Conservation (phyloP, 164 flowering plant species). For the Buxus sempervirens region DNA sequence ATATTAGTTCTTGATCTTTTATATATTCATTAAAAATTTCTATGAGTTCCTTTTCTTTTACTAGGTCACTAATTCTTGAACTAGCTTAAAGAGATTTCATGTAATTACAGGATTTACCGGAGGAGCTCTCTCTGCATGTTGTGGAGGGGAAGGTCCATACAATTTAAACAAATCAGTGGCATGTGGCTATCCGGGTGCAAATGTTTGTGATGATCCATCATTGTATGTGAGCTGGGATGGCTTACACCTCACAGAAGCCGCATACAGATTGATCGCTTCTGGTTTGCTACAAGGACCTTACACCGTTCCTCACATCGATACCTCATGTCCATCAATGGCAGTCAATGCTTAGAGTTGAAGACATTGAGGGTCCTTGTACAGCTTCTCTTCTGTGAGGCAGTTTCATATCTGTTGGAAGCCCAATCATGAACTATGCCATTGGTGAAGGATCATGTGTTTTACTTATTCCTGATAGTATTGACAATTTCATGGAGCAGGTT, state of each 20-base stretch:
- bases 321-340: neutral
- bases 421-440: too few species aligned
- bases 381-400: too few species aligned
- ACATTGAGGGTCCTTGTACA: too few species aligned
- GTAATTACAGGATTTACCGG: constrained; percentile 13
- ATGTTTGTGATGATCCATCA: constrained; percentile 22
- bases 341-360: too few species aligned
- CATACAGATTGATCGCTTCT: constrained; percentile 24
- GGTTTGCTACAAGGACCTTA: constrained; percentile 23
- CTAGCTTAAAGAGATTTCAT: neutral
- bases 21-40: too few species aligned
- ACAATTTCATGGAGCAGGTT: too few species aligned
- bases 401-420: too few species aligned
- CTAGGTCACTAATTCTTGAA: too few species aligned
- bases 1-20: too few species aligned
- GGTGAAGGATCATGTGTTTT: too few species aligned
- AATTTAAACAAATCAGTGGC: constrained; percentile 10
- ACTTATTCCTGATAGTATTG: too few species aligned
- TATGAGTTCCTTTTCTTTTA: too few species aligned
- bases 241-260: constrained; percentile 34
- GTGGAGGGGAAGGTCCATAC: constrained; percentile 31
- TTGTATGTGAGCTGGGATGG: constrained; percentile 38
- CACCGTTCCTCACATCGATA: constrained; percentile 12
- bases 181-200: constrained; percentile 11
- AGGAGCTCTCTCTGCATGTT: constrained; percentile 20